Percentiles rank a stretch among this genome's conserved stretches.
Conservation (phyloP, 331 rosid species). For the Arachis monticola region DNA sequence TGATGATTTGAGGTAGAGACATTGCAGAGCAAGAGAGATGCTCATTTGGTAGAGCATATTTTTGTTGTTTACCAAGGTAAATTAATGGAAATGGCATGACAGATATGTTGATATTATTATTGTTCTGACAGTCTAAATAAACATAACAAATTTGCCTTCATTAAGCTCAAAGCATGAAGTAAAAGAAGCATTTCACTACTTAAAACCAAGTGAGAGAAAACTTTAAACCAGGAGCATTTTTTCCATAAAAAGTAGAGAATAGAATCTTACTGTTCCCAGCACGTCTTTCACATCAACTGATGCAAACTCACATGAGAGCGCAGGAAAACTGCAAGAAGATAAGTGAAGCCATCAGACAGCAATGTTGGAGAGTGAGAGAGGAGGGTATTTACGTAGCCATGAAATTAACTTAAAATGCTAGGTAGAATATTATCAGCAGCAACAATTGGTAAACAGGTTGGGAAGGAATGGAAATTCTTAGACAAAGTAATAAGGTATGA, state of each 20-base stretch:
- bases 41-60: conserved; percentile 2
- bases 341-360: conserved; percentile 42
- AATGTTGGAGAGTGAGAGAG: conserved; percentile 9
- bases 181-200: not conserved
- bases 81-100: not conserved
- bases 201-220: not conserved
- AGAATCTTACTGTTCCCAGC: conserved; percentile 91
- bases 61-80: not conserved
- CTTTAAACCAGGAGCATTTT: conserved; percentile 21
- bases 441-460: conserved; percentile 4
- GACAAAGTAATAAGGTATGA: conserved; percentile 25
- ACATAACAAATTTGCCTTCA: not conserved
- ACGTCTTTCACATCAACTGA: conserved; percentile 88
- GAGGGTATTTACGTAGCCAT: conserved; percentile 15
- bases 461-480: not conserved
- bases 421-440: conserved; percentile 28
- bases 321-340: conserved; percentile 76
- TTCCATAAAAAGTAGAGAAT: conserved; percentile 32
- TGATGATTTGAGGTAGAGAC: not conserved
- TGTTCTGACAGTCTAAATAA: conserved; percentile 7
- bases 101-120: not conserved
- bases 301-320: conserved; percentile 96
- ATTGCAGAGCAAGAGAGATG: not conserved
- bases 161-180: not conserved
- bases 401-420: conserved; percentile 12